phyloP scores from a whole-genome alignment of 73 alveolate species.

The Paramecium caudatum region DNA sequence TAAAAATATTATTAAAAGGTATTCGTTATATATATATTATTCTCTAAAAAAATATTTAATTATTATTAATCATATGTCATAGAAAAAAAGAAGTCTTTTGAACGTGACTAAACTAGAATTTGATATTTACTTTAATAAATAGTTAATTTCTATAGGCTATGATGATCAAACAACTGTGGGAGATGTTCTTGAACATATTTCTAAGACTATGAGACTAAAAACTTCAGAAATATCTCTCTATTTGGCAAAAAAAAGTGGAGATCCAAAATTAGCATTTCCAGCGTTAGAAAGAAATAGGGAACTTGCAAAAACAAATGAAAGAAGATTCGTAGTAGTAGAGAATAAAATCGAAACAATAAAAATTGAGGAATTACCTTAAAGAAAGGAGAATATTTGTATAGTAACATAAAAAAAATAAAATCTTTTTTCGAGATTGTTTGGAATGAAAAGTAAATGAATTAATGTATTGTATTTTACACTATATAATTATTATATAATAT shows the following conservation, averaged over 20 bases:
- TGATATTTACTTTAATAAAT: conserved; percentile 21
- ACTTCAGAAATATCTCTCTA: background rate
- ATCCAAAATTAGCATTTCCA: conserved; percentile 8
- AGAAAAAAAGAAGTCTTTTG: conserved; percentile 12
- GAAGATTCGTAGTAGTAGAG: background rate
- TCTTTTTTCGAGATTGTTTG: background rate
- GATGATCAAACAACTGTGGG: background rate
- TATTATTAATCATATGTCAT: conserved; percentile 25
- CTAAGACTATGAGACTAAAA: background rate
- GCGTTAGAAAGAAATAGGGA: background rate
- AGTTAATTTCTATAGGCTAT: background rate
- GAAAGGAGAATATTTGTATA: background rate
- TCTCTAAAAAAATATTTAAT: background rate
- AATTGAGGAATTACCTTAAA: background rate
- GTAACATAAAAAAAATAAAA: background rate
- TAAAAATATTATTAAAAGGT: conserved; percentile 13
- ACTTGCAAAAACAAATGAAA: background rate
- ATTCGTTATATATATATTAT: background rate
- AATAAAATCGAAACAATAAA: background rate
- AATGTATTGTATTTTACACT: background rate
- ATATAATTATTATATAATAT: background rate
- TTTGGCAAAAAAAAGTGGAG: conserved; percentile 37
- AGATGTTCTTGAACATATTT: background rate
- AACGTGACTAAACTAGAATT: conserved; percentile 6
- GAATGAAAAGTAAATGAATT: conserved; percentile 14